Percentiles rank a stretch among this genome's conserved stretches.
These are phyloP conservation scores for Leucocoprinus birnbaumii DNA, from an alignment of 768 basidiomycete genomes.

Conservation along the genomic window DNA sequence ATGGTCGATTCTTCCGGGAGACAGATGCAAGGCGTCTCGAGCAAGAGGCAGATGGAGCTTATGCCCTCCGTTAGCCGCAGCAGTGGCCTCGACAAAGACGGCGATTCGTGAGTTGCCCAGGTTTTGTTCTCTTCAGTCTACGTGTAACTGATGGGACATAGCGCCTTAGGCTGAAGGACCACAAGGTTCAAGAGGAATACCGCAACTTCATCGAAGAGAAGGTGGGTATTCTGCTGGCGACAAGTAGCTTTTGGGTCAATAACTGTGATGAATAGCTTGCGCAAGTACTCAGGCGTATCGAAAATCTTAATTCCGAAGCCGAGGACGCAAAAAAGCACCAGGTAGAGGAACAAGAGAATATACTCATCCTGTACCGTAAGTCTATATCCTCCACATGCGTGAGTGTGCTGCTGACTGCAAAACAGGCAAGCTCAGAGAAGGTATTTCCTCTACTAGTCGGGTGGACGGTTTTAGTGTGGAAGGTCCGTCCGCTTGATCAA, in stretches of 20 bases:
- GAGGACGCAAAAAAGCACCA: slow-evolving; percentile 34
- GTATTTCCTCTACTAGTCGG: slow-evolving; percentile 58
- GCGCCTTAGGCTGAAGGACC: slow-evolving; percentile 55
- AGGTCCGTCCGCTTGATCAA: slow-evolving; percentile 40
- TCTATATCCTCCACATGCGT: slow-evolving; percentile 7
- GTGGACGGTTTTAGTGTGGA: slow-evolving; percentile 62
- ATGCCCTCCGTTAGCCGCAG: slow-evolving; percentile 76
- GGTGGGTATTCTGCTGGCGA: slow-evolving; percentile 37
- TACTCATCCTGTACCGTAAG: slow-evolving; percentile 74
- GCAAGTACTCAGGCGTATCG: slow-evolving; percentile 39
- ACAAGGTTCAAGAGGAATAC: slow-evolving; percentile 63
- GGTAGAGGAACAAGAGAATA: slow-evolving; percentile 59
- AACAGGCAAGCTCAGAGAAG: slow-evolving; percentile 75
- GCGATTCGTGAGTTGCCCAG: slow-evolving; percentile 62
- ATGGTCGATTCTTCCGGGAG: neutral
- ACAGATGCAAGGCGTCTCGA: slow-evolving; percentile 8
- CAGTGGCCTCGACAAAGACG: slow-evolving; percentile 70
- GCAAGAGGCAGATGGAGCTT: slow-evolving; percentile 49
- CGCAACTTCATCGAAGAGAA: slow-evolving; percentile 61
- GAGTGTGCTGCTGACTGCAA: neutral
- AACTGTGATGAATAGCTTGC: slow-evolving; percentile 36
- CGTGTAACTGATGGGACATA: slow-evolving; percentile 27
- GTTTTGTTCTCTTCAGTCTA: neutral
- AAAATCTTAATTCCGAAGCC: slow-evolving; percentile 26
- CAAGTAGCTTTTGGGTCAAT: neutral